A percentile compares a stretch with the other conserved stretches of the same genome.
phyloP scores from a whole-genome alignment of 148 eudicot genomes.

The Rhododendron henanense region DNA sequence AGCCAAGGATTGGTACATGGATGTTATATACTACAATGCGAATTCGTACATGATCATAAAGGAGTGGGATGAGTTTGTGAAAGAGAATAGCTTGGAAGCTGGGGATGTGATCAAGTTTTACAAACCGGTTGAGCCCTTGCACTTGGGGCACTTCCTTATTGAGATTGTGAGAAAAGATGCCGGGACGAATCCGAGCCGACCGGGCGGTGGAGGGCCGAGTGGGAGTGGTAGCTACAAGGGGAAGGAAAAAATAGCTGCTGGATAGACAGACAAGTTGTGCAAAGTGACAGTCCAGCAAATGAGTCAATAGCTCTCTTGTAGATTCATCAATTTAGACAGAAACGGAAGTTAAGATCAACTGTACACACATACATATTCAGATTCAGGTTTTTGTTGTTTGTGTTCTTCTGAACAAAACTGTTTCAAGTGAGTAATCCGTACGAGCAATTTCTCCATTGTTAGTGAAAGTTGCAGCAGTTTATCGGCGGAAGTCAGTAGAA shows the following conservation, averaged over 20 bases:
- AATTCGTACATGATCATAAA: not conserved
- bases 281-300: not conserved
- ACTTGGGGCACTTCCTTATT: not conserved
- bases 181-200: not conserved
- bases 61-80: not conserved
- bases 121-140: not conserved
- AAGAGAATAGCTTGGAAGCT: not conserved
- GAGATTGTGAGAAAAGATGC: not conserved
- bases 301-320: not conserved
- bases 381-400: not conserved
- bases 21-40: not conserved
- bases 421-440: not conserved
- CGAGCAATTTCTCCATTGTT: not conserved
- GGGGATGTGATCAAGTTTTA: not conserved
- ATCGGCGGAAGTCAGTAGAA: not conserved
- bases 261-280: not conserved
- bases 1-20: not conserved
- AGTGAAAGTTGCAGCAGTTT: not conserved
- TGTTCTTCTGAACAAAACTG: not conserved
- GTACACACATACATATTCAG: not conserved
- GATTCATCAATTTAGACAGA: not conserved
- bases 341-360: not conserved
- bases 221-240: not conserved
- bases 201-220: not conserved
- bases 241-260: not conserved